A percentile compares a stretch with the other conserved stretches of the same genome.
Conservation (phyloP, 2,329 filamentous ascomycete species). For the Ploettnerulaceae sp. region DNA sequence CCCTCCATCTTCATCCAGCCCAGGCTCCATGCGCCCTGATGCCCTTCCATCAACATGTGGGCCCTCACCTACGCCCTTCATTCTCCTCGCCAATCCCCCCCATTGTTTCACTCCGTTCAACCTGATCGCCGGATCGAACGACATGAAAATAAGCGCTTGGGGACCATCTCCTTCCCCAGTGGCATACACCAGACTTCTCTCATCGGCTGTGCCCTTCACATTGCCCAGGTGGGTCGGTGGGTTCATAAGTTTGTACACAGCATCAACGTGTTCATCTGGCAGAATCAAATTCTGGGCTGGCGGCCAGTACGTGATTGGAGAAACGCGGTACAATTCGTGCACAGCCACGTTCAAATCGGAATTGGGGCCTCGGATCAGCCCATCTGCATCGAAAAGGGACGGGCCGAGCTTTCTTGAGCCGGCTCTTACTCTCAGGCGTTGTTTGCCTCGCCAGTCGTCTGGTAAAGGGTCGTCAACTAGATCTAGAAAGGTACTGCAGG, state of each 20-base stretch:
- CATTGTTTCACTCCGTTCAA: conserved; percentile 32
- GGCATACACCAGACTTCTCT: conserved; percentile 44
- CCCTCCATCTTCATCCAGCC: not conserved
- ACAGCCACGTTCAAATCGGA: conserved; percentile 21
- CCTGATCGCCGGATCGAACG: conserved; percentile 40
- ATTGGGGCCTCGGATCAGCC: conserved; percentile 15
- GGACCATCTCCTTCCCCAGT: conserved; percentile 30
- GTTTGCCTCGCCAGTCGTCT: conserved; percentile 33
- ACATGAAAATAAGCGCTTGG: conserved; percentile 39
- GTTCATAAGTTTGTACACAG: conserved; percentile 39
- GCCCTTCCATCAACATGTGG: conserved; percentile 29
- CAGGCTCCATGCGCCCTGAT: conserved; percentile 5
- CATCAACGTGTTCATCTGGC: conserved; percentile 30
- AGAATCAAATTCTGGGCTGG: conserved; percentile 21
- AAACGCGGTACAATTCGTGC: conserved; percentile 25
- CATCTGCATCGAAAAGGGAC: conserved; percentile 18
- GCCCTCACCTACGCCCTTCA: conserved; percentile 26
- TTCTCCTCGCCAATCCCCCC: conserved; percentile 17
- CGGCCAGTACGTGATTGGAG: conserved; percentile 36
- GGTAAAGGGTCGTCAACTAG: conserved; percentile 48
- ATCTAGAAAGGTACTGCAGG: conserved; percentile 53
- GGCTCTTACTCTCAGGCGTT: conserved; percentile 45
- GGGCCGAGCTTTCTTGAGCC: conserved; percentile 40
- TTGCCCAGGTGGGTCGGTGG: conserved; percentile 35
- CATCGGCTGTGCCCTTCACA: conserved; percentile 42